Evolutionary conservation across 2,329 filamentous ascomycete genomes (phyloP).

Genomic region (Aureobasidium sp.): DNA sequence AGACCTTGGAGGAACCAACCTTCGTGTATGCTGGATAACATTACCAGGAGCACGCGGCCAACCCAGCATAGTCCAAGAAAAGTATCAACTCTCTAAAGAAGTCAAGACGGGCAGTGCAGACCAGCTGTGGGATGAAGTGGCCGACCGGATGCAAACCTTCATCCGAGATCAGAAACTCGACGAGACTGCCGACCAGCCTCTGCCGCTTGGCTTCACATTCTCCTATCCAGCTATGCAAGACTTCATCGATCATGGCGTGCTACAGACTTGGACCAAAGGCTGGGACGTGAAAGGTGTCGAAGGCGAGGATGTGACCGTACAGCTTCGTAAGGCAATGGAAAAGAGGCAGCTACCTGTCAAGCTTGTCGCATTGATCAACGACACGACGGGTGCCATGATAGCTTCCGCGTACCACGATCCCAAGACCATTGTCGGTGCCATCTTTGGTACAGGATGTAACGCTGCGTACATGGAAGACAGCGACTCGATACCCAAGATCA

Average conservation of each 20-base stretch:
- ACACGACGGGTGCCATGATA: conserved; percentile 86
- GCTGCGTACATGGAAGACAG: conserved; percentile 88
- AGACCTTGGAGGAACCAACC: conserved; percentile 94
- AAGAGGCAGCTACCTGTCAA: conserved; percentile 80
- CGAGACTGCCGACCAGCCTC: conserved; percentile 52
- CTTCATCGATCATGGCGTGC: conserved; percentile 84
- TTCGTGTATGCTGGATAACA: conserved; percentile 90
- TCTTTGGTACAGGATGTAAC: conserved; percentile 91
- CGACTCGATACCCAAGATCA: conserved; percentile 76
- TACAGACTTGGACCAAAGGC: conserved; percentile 96
- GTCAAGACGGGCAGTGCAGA: conserved; percentile 80
- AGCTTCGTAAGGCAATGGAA: conserved; percentile 72
- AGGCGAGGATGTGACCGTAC: conserved; percentile 81
- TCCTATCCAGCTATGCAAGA: conserved; percentile 92
- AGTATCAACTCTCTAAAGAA: conserved; percentile 92
- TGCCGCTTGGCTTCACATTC: conserved; percentile 91
- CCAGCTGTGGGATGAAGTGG: conserved; percentile 91
- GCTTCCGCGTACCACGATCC: conserved; percentile 84
- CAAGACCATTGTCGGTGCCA: conserved; percentile 80
- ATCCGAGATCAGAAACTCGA: conserved; percentile 74
- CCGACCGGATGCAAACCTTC: conserved; percentile 88
- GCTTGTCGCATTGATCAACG: conserved; percentile 80
- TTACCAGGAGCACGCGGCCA: conserved; percentile 82
- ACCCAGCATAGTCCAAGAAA: conserved; percentile 93
- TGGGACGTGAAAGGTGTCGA: conserved; percentile 92